Percentiles rank a stretch among this genome's conserved stretches.
Evolutionary conservation across 2,329 filamentous ascomycete species (phyloP).

Genomic region (Colletotrichum sp.): DNA sequence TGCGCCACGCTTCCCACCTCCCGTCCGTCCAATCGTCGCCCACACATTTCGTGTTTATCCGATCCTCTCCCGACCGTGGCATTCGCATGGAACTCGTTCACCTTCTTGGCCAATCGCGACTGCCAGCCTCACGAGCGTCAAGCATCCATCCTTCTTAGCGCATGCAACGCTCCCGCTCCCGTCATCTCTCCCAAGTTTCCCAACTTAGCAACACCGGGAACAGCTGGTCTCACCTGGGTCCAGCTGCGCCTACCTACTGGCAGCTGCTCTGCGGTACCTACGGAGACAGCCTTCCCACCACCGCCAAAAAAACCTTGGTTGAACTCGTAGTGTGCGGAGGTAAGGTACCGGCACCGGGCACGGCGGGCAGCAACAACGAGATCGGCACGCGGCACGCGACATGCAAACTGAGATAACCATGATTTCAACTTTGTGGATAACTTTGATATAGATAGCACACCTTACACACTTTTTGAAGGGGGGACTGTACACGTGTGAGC

Average conservation of each 20-base stretch:
- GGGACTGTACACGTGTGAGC: not conserved
- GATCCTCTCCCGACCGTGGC: not conserved
- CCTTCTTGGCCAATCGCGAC: not conserved
- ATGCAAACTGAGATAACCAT: slow-evolving; percentile 8
- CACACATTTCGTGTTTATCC: not conserved
- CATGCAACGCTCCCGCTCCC: not conserved
- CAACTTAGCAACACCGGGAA: not conserved
- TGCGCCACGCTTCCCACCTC: not conserved
- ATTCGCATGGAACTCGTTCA: not conserved
- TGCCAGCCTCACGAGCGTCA: not conserved
- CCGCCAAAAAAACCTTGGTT: not conserved
- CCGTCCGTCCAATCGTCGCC: not conserved
- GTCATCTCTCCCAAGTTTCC: not conserved
- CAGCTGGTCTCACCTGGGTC: not conserved
- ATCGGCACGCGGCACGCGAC: not conserved
- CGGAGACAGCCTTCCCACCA: not conserved
- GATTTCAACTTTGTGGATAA: slow-evolving; percentile 17
- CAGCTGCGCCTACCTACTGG: not conserved
- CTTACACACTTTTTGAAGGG: not conserved
- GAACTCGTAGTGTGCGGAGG: not conserved
- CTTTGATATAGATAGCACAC: not conserved
- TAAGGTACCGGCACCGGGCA: not conserved
- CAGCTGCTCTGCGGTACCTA: too few relatives aligned
- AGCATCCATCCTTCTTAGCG: not conserved
- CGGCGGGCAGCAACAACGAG: not conserved